These are phyloP conservation scores for Austroboletus novae-zelandiae DNA, from an alignment of 1,284 basidiomycete species.

Conservation along the genomic window DNA sequence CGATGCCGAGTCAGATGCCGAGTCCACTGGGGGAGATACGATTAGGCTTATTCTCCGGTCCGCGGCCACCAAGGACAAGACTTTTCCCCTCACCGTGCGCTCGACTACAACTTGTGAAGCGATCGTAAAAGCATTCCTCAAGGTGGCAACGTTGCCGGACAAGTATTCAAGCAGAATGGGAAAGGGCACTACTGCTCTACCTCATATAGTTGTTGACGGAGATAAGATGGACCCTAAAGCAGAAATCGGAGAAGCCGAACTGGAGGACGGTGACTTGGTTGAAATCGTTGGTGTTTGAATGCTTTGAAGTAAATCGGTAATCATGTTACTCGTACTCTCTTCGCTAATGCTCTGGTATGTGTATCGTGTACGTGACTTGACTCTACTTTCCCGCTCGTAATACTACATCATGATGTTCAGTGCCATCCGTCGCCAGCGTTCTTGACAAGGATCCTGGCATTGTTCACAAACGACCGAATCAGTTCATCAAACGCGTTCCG, in stretches of 20 bases:
- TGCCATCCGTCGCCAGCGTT: constrained; percentile 52
- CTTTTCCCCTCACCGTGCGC: constrained; percentile 64
- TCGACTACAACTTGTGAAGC: constrained; percentile 70
- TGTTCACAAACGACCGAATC: constrained; percentile 81
- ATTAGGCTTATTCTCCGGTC: constrained; percentile 68
- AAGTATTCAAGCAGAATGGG: constrained; percentile 43
- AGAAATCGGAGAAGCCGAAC: constrained; percentile 60
- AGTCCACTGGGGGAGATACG: constrained; percentile 43
- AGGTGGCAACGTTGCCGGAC: constrained; percentile 54
- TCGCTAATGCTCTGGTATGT: constrained; percentile 13
- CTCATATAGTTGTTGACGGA: constrained; percentile 62
- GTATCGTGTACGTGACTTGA: constrained; percentile 6
- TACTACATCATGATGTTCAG: constrained; percentile 12
- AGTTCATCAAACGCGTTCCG: constrained; percentile 76
- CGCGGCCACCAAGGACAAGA: constrained; percentile 41
- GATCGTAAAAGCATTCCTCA: constrained; percentile 69
- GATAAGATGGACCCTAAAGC: constrained; percentile 57
- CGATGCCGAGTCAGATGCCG: constrained; percentile 41
- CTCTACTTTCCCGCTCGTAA: constrained; percentile 1
- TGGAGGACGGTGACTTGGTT: constrained; percentile 75
- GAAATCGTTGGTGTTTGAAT: constrained; percentile 64
- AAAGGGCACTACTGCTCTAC: constrained; percentile 35
- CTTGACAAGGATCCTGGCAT: constrained; percentile 68
- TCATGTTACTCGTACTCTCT: constrained; percentile 2
- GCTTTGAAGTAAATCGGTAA: neutral